phyloP scores from a whole-genome alignment of 148 eudicot genomes.

The Camellia japonica region DNA sequence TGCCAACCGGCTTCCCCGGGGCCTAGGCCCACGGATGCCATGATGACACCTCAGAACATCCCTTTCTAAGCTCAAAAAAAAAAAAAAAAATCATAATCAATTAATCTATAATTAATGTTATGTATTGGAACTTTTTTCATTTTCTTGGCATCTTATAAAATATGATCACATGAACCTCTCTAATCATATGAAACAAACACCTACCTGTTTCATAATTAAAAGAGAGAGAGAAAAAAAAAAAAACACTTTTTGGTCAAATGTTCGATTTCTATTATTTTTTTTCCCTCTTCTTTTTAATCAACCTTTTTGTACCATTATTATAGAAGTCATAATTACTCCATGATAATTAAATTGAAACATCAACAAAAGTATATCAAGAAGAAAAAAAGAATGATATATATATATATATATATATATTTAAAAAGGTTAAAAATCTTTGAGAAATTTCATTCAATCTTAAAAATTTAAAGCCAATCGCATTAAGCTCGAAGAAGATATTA shows the following conservation, averaged over 20 bases:
- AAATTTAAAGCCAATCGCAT: not conserved
- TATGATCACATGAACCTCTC: not conserved
- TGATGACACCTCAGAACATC: no score
- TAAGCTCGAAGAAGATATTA: conserved; percentile 3
- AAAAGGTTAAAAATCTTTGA: not conserved
- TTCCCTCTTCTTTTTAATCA: not conserved
- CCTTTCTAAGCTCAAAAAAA: not conserved
- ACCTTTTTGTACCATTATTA: not conserved
- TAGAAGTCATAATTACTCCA: conserved; percentile 1
- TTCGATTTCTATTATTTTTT: no score
- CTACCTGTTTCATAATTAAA: not conserved
- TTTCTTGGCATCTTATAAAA: not conserved
- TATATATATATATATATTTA: no score
- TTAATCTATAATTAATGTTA: no score
- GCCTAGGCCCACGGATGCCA: no score
- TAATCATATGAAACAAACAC: no score
- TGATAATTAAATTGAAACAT: not conserved
- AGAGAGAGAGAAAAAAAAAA: no score
- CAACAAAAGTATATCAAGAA: not conserved
- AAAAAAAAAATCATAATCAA: no score
- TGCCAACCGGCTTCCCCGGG: no score
- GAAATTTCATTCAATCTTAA: not conserved
- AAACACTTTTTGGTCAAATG: not conserved
- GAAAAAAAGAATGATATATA: not conserved
- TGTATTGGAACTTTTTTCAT: no score